These are phyloP conservation scores for Hordeum marinum DNA, from an alignment of 176 grass and related monocot species.

Conservation along the genomic window DNA sequence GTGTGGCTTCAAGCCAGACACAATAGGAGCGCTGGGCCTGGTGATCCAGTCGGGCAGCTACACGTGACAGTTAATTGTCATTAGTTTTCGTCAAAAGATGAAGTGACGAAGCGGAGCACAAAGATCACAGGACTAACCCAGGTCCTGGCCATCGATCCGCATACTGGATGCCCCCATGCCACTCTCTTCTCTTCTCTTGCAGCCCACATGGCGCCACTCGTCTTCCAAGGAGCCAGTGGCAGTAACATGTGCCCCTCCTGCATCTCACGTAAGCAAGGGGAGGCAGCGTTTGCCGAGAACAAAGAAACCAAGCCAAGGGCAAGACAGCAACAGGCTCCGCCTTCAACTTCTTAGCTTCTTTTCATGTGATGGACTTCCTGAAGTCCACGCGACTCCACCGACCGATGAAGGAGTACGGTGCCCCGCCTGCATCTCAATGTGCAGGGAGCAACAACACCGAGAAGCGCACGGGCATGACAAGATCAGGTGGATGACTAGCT, in stretches of 20 bases:
- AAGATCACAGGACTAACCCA: slow-evolving; percentile 5
- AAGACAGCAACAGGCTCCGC: background rate
- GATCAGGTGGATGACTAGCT: background rate
- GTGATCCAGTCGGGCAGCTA: background rate
- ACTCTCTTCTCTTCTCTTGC: background rate
- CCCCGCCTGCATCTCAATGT: slow-evolving; percentile 16
- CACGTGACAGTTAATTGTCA: background rate
- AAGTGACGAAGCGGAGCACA: background rate
- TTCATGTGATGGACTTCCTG: background rate
- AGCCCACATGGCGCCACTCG: background rate
- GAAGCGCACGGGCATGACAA: slow-evolving; percentile 12
- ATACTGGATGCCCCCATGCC: background rate
- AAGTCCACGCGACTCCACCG: background rate
- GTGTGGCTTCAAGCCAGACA: background rate
- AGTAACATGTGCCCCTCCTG: background rate
- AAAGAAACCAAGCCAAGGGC: background rate
- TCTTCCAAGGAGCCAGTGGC: background rate
- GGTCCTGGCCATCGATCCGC: background rate
- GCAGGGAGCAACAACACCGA: slow-evolving; percentile 24
- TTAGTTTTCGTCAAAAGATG: background rate
- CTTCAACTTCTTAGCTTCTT: background rate
- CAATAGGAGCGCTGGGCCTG: background rate
- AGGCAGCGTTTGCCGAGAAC: background rate
- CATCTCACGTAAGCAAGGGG: background rate
- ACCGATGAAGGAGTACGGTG: background rate